phyloP scores from a whole-genome alignment of 805 yeast species.

The Zygotorulaspora chibaensis region DNA sequence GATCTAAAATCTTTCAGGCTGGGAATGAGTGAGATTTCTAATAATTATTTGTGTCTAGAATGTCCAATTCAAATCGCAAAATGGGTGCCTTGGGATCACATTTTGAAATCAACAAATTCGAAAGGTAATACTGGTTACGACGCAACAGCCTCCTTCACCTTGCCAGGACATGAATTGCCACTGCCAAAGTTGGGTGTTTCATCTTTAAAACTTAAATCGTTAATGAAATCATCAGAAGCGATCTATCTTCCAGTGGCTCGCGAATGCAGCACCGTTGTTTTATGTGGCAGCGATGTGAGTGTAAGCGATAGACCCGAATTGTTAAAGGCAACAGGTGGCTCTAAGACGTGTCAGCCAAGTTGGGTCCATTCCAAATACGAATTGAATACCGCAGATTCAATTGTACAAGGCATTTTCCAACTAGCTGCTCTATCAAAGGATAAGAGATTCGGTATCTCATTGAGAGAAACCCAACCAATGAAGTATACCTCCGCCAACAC shows the following conservation, averaged over 20 bases:
- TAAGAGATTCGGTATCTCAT: constrained; percentile 60
- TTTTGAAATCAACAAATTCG: constrained; percentile 60
- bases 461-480: constrained; percentile 61
- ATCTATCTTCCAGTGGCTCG: constrained; percentile 62
- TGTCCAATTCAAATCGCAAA: constrained; percentile 69
- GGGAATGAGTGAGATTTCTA: constrained; percentile 75
- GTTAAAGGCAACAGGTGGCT: constrained; percentile 78
- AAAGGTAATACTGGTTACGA: constrained; percentile 66
- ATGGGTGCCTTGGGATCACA: constrained; percentile 64
- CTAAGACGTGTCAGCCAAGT: constrained; percentile 61
- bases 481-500: constrained; percentile 25
- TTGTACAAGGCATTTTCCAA: constrained; percentile 46
- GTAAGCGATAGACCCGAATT: constrained; percentile 48
- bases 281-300: constrained; percentile 43
- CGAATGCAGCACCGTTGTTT: constrained; percentile 70
- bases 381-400: constrained; percentile 44
- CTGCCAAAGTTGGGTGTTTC: constrained; percentile 70
- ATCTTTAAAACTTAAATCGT: constrained; percentile 59
- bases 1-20: constrained; percentile 62
- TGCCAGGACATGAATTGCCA: constrained; percentile 74
- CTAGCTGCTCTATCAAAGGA: constrained; percentile 61
- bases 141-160: constrained; percentile 47
- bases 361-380: constrained; percentile 84
- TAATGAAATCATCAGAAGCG: constrained; percentile 48
- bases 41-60: constrained; percentile 71